Percentiles rank a stretch among this genome's conserved stretches.
Evolutionary conservation across 208 protist species (phyloP).

Genomic region (Acanthamoeba sp.): DNA sequence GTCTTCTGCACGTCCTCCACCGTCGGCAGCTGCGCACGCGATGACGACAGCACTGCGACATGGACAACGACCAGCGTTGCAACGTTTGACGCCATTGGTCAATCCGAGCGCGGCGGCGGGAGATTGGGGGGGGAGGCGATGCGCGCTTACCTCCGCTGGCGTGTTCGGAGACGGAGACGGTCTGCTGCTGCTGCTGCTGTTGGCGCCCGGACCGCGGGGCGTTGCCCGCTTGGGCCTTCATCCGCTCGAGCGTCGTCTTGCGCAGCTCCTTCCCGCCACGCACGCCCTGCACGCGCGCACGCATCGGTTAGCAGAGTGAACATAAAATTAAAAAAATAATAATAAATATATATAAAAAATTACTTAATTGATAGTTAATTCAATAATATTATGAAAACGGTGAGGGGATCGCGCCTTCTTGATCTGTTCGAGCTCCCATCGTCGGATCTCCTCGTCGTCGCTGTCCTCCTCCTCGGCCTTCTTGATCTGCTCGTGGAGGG

Average conservation of each 20-base stretch:
- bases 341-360: not conserved
- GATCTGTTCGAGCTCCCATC: slow-evolving; percentile 73
- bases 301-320: not conserved
- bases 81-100: too few relatives aligned
- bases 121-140: too few relatives aligned
- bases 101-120: too few relatives aligned
- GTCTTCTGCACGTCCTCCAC: slow-evolving; percentile 60
- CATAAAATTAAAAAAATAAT: too few relatives aligned
- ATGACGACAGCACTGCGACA: slow-evolving; percentile 18
- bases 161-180: slow-evolving; percentile 30
- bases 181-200: not conserved
- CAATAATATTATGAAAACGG: not conserved
- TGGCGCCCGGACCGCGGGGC: not conserved
- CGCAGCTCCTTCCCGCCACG: slow-evolving; percentile 22
- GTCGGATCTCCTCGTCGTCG: slow-evolving; percentile 60
- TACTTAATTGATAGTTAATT: not conserved
- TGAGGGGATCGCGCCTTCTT: not conserved
- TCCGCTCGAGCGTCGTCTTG: slow-evolving; percentile 30
- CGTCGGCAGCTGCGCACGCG: slow-evolving; percentile 17
- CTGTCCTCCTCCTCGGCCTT: slow-evolving; percentile 63
- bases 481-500: slow-evolving; percentile 59
- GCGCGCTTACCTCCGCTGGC: slow-evolving; percentile 63
- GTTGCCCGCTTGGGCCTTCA: not conserved
- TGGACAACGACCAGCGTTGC: not conserved
- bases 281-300: slow-evolving; percentile 21